A percentile compares a stretch with the other conserved stretches of the same genome.
phyloP scores from a whole-genome alignment of 345 rosid species.

The Brassica juncea region DNA sequence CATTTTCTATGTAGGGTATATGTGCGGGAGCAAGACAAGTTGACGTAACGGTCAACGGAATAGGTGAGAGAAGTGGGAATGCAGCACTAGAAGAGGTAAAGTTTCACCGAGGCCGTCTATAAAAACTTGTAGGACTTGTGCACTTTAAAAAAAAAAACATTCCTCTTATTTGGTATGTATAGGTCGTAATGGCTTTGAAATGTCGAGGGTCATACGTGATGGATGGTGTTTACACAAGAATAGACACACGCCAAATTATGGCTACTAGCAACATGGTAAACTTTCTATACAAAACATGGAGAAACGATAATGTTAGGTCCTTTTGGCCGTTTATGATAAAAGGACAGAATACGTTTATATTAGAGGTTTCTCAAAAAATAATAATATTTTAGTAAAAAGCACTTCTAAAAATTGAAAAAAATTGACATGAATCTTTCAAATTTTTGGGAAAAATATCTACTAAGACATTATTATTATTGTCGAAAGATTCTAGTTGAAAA shows the following conservation, averaged over 20 bases:
- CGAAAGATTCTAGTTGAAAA: no score
- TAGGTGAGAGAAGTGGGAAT: slow-evolving; percentile 97
- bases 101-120: background rate
- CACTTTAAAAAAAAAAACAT: background rate
- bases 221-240: slow-evolving; percentile 73
- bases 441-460: no score
- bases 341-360: no score
- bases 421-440: no score
- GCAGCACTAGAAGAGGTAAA: slow-evolving; percentile 93
- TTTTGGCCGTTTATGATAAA: background rate
- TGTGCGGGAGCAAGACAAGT: slow-evolving; percentile 88
- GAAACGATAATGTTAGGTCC: background rate
- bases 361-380: no score
- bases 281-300: background rate
- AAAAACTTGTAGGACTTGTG: background rate
- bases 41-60: slow-evolving; percentile 91
- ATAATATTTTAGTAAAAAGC: no score
- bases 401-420: no score
- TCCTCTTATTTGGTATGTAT: background rate
- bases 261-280: slow-evolving; percentile 89
- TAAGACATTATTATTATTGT: no score
- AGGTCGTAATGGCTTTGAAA: slow-evolving; percentile 90
- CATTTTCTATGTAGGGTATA: slow-evolving; percentile 52
- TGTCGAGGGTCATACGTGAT: slow-evolving; percentile 67
- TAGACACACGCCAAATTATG: slow-evolving; percentile 64